Percentiles rank a stretch among this genome's conserved stretches.
phyloP scores from a whole-genome alignment of 176 grass and related monocot genomes.

The Musa itinerans region DNA sequence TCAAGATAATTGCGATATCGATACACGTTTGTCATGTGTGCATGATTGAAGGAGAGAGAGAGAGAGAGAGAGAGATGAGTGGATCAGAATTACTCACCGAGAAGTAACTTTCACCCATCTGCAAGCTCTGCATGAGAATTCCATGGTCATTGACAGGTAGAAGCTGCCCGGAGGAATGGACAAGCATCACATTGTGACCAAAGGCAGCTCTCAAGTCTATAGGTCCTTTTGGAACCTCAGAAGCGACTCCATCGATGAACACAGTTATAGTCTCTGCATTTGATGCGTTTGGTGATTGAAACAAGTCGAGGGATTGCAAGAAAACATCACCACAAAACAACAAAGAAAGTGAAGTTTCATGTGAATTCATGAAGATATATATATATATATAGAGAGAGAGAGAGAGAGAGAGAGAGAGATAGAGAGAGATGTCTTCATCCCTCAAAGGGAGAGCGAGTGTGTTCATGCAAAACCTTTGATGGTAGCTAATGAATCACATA shows the following conservation, averaged over 20 bases:
- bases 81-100: slow-evolving; percentile 28
- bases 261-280: slow-evolving; percentile 56
- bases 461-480: too few relatives aligned
- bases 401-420: too few relatives aligned
- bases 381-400: too few relatives aligned
- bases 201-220: slow-evolving; percentile 73
- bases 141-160: slow-evolving; percentile 72
- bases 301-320: background rate
- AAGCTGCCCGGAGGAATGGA: slow-evolving; percentile 51
- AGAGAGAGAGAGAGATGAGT: background rate
- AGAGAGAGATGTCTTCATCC: too few relatives aligned
- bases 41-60: too few relatives aligned
- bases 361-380: too few relatives aligned
- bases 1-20: background rate
- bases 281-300: background rate
- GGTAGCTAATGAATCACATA: too few relatives aligned
- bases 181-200: slow-evolving; percentile 70
- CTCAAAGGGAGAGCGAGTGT: too few relatives aligned
- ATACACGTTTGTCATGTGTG: slow-evolving; percentile 1
- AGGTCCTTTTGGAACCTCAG: slow-evolving; percentile 65
- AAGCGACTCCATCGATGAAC: slow-evolving; percentile 80
- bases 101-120: slow-evolving; percentile 93
- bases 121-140: slow-evolving; percentile 64
- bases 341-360: background rate
- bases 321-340: background rate